Conservation (phyloP, 169 alveolate genomes). For the Amoebophrya sp. region DNA sequence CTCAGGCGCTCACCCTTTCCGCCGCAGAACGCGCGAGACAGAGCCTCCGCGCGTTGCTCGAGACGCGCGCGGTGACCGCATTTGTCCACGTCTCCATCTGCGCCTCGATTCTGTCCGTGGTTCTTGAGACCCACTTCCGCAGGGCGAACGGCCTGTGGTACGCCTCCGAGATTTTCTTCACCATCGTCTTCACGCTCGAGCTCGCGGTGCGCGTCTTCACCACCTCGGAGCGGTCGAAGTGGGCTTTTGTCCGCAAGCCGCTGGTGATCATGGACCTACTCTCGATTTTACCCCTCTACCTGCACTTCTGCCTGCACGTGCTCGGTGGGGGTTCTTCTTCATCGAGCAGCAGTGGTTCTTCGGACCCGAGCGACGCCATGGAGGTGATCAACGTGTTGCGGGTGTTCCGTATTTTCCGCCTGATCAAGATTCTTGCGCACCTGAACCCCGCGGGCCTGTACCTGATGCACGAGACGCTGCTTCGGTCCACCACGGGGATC, state of each 20-base stretch:
- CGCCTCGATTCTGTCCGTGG: background rate
- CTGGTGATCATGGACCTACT: background rate
- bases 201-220: background rate
- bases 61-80: background rate
- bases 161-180: background rate
- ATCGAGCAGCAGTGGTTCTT: too few species aligned
- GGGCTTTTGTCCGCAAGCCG: too few species aligned
- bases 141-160: background rate
- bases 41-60: too few species aligned
- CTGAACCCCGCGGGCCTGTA: background rate
- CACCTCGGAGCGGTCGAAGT: too few species aligned
- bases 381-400: background rate
- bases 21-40: too few species aligned
- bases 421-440: background rate
- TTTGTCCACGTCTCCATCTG: background rate
- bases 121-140: background rate
- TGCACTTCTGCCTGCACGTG: too few species aligned
- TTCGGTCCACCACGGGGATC: background rate
- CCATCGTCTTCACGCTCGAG: background rate
- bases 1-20: too few species aligned
- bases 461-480: background rate
- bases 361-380: too few species aligned
- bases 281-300: background rate
- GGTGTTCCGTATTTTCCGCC: background rate
- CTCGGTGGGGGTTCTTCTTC: too few species aligned